A percentile compares a stretch with the other conserved stretches of the same genome.
Evolutionary conservation across 306 rosid genomes (phyloP).

Genomic region (Calophaca sinica): DNA sequence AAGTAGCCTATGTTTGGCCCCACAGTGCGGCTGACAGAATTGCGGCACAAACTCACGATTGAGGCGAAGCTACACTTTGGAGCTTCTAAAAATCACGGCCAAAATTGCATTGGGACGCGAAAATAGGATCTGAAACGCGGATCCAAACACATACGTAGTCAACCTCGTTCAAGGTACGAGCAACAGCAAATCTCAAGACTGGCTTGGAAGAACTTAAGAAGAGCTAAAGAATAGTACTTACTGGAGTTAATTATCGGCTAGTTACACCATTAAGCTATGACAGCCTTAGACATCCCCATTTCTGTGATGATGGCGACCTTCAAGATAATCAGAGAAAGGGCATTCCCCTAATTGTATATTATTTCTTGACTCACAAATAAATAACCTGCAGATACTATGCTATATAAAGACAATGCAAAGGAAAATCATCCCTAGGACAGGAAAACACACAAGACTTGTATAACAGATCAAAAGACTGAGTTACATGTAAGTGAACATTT

Average conservation of each 20-base stretch:
- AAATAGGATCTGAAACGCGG: no score
- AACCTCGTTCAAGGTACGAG: conserved; percentile 92
- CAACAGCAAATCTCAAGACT: conserved; percentile 94
- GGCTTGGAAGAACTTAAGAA: conserved; percentile 94
- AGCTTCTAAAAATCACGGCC: no score
- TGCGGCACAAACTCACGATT: no score
- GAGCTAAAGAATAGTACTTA: conserved; percentile 92
- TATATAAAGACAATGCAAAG: conserved; percentile 26
- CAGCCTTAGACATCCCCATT: conserved; percentile 95
- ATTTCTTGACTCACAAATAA: conserved; percentile 69
- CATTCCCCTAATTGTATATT: conserved; percentile 81
- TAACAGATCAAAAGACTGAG: conserved; percentile 92
- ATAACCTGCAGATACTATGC: conserved; percentile 63
- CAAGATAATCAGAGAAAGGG: conserved; percentile 88
- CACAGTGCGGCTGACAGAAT: no score
- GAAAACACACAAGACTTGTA: conserved; percentile 79
- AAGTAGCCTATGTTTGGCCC: no score
- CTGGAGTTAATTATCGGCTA: conserved; percentile 84
- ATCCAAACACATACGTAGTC: no score
- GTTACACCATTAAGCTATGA: conserved; percentile 87
- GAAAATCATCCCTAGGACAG: conserved; percentile 13
- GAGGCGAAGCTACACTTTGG: no score
- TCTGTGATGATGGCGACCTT: conserved; percentile 95
- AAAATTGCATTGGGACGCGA: no score
- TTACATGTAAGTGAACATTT: conserved; percentile 85